Evolutionary conservation across 2,329 filamentous ascomycete genomes (phyloP).

Genomic region (Septoria linicola): DNA sequence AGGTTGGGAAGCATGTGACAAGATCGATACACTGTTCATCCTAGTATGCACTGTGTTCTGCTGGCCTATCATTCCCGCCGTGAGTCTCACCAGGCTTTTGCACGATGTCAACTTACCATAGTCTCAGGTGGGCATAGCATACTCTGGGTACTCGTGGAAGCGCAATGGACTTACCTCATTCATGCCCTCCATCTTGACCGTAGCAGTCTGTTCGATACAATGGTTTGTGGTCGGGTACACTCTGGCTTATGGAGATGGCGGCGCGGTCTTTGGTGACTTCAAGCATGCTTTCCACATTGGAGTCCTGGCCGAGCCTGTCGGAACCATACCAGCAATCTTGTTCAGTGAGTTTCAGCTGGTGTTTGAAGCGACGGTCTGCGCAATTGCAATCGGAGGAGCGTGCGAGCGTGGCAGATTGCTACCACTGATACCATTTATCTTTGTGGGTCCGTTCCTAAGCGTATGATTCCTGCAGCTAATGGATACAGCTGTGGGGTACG

Average conservation of each 20-base stretch:
- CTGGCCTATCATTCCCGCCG: constrained; percentile 53
- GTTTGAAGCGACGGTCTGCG: constrained; percentile 53
- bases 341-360: constrained; percentile 55
- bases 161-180: constrained; percentile 51
- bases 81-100: neutral
- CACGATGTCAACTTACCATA: neutral
- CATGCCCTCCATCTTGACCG: constrained; percentile 49
- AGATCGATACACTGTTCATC: constrained; percentile 54
- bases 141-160: constrained; percentile 51
- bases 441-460: constrained; percentile 25
- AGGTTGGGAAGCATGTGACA: constrained; percentile 47
- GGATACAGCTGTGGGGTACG: constrained; percentile 46
- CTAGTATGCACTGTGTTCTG: constrained; percentile 54
- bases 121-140: constrained; percentile 48
- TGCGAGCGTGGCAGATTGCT: constrained; percentile 51
- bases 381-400: constrained; percentile 51
- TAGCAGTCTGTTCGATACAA: constrained; percentile 52
- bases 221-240: constrained; percentile 54
- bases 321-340: constrained; percentile 52
- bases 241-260: constrained; percentile 50
- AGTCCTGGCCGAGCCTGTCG: constrained; percentile 50
- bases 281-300: constrained; percentile 48
- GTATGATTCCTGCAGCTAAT: neutral
- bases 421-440: constrained; percentile 51
- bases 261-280: constrained; percentile 47